Conservation (phyloP, 192 early-diverging fungal species). For the Pecoramyces ruminantium region DNA sequence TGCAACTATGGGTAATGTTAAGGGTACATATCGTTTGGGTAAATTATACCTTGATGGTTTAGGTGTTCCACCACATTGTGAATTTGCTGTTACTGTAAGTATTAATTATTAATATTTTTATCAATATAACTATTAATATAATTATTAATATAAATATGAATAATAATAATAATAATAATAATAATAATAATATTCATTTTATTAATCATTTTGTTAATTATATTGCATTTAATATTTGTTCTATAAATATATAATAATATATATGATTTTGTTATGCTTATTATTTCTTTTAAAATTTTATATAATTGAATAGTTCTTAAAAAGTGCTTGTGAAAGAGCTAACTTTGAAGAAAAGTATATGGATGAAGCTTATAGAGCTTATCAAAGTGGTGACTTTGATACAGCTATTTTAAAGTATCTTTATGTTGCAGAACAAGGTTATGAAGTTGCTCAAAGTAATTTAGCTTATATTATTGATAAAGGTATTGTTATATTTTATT, state of each 20-base stretch:
- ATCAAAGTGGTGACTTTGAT: conserved; percentile 42
- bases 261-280: no score
- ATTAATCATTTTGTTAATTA: no score
- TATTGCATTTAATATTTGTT: no score
- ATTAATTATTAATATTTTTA: conserved; percentile 1
- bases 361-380: conserved; percentile 33
- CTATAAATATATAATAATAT: no score
- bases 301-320: conserved; percentile 31
- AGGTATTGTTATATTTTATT: conserved; percentile 6
- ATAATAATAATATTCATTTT: no score
- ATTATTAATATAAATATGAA: no score
- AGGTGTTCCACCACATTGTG: conserved; percentile 32
- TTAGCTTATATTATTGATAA: conserved; percentile 75
- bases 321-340: conserved; percentile 63
- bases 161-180: no score
- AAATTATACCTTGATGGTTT: conserved; percentile 44
- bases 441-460: conserved; percentile 73
- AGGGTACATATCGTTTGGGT: conserved; percentile 67
- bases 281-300: no score
- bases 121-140: no score
- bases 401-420: conserved; percentile 56
- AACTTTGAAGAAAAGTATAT: conserved; percentile 68
- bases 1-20: conserved; percentile 39
- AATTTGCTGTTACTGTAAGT: conserved; percentile 43
- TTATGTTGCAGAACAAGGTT: conserved; percentile 77